Conservation (phyloP, 2,329 filamentous ascomycete genomes). For the Biscogniauxia marginata region DNA sequence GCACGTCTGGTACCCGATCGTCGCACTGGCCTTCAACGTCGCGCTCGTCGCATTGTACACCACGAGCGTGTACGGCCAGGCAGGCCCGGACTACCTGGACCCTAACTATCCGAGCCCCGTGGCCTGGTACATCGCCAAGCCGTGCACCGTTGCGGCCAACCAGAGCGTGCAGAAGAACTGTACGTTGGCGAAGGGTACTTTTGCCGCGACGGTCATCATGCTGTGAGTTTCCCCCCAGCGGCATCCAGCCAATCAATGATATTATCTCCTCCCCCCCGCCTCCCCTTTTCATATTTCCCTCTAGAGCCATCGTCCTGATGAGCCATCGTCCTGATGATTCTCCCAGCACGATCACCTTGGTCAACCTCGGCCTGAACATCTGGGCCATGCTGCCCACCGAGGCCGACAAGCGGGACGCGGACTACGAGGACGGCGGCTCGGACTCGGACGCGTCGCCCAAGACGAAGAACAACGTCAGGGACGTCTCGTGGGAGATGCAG, state of each 20-base stretch:
- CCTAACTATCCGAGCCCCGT: conserved; percentile 57
- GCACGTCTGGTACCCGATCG: conserved; percentile 66
- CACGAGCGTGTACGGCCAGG: conserved; percentile 67
- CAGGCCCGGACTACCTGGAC: conserved; percentile 71
- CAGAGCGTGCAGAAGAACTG: conserved; percentile 59
- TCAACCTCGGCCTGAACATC: conserved; percentile 58
- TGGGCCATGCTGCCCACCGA: conserved; percentile 59
- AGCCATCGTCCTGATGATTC: conserved; percentile 11
- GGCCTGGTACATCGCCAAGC: conserved; percentile 74
- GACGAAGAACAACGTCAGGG: conserved; percentile 43
- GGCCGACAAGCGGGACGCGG: conserved; percentile 47
- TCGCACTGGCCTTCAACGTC: conserved; percentile 59
- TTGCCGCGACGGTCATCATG: conserved; percentile 65
- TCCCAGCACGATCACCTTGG: conserved; percentile 56
- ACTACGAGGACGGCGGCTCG: conserved; percentile 39
- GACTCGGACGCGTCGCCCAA: conserved; percentile 28
- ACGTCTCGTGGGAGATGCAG: conserved; percentile 60
- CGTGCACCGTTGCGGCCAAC: conserved; percentile 60
- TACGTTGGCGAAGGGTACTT: conserved; percentile 64
- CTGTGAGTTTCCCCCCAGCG: conserved; percentile 55
- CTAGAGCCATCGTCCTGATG: no score
- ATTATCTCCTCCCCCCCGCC: background rate
- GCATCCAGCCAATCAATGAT: no score
- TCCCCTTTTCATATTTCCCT: background rate
- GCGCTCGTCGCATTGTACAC: conserved; percentile 61